These are phyloP conservation scores for Setaria italica DNA, from an alignment of 202 grass and related monocot species.

Conservation along the genomic window DNA sequence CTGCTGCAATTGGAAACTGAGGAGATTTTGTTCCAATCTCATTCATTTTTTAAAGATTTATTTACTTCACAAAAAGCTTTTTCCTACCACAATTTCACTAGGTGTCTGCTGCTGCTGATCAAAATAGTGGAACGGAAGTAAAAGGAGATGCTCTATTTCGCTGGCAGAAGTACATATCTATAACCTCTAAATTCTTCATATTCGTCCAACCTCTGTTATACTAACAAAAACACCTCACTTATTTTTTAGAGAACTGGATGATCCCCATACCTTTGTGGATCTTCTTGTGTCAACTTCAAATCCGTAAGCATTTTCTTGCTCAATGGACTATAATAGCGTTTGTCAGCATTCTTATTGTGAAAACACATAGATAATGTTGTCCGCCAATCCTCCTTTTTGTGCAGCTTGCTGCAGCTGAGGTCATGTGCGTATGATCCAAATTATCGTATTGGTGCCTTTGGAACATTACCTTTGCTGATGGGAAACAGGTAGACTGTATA, in stretches of 20 bases:
- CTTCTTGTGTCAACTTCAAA: conserved; percentile 82
- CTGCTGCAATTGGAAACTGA: neutral
- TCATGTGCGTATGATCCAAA: conserved; percentile 75
- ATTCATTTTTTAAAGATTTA: conserved; percentile 24
- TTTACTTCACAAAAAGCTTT: conserved; percentile 22
- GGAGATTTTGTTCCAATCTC: neutral
- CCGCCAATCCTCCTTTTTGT: conserved; percentile 17
- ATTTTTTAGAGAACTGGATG: conserved; percentile 72
- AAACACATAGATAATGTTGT: neutral
- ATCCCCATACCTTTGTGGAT: conserved; percentile 91
- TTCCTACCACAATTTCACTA: conserved; percentile 64
- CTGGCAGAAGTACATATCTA: conserved; percentile 73
- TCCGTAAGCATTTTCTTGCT: conserved; percentile 55
- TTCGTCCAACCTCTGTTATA: conserved; percentile 14
- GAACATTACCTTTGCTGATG: conserved; percentile 76
- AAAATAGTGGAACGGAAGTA: conserved; percentile 59
- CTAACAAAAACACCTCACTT: conserved; percentile 41
- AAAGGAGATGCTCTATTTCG: conserved; percentile 88
- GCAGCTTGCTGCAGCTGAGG: conserved; percentile 72
- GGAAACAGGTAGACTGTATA: conserved; percentile 66
- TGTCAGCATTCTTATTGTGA: neutral
- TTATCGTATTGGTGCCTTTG: conserved; percentile 85
- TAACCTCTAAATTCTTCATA: conserved; percentile 2
- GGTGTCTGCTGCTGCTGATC: conserved; percentile 67
- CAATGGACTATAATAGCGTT: neutral